phyloP scores from a whole-genome alignment of 176 grass and related monocot genomes.

The Oryza meyeriana region DNA sequence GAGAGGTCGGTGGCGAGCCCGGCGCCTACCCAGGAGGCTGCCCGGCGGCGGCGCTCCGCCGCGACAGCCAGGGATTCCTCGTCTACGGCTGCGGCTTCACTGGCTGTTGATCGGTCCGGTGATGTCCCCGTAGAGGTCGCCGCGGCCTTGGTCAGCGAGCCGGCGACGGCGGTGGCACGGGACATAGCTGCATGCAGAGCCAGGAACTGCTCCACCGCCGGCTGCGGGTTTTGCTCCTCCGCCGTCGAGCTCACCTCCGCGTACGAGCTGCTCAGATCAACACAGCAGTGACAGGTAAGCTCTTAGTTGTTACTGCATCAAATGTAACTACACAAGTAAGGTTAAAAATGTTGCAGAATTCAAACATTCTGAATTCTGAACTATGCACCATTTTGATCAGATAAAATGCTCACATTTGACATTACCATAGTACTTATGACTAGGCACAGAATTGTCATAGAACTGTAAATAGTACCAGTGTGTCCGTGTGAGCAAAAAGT shows the following conservation, averaged over 20 bases:
- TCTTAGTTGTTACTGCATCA: neutral
- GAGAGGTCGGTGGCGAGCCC: constrained; percentile 81
- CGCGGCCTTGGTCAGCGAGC: constrained; percentile 43
- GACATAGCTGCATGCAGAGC: constrained; percentile 59
- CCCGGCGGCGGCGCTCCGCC: constrained; percentile 52
- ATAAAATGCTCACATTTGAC: neutral
- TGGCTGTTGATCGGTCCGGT: neutral
- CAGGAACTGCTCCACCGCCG: constrained; percentile 86
- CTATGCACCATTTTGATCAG: neutral
- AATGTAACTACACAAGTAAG: neutral
- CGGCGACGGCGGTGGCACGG: constrained; percentile 47
- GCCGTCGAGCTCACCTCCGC: constrained; percentile 71
- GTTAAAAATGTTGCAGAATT: neutral
- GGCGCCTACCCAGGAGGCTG: constrained; percentile 68
- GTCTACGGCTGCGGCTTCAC: constrained; percentile 14
- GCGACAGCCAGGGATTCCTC: constrained; percentile 49
- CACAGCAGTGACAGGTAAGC: neutral
- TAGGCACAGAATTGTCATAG: neutral
- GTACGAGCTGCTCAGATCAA: constrained; percentile 60
- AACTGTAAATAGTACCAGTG: neutral
- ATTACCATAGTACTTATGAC: neutral
- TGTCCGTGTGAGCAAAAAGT: neutral
- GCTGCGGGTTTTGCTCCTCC: constrained; percentile 77
- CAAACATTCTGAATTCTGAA: neutral
- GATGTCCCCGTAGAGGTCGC: constrained; percentile 15